Percentiles rank a stretch among this genome's conserved stretches.
phyloP scores from a whole-genome alignment of 805 yeast genomes.

The Ogataea degrootiae region DNA sequence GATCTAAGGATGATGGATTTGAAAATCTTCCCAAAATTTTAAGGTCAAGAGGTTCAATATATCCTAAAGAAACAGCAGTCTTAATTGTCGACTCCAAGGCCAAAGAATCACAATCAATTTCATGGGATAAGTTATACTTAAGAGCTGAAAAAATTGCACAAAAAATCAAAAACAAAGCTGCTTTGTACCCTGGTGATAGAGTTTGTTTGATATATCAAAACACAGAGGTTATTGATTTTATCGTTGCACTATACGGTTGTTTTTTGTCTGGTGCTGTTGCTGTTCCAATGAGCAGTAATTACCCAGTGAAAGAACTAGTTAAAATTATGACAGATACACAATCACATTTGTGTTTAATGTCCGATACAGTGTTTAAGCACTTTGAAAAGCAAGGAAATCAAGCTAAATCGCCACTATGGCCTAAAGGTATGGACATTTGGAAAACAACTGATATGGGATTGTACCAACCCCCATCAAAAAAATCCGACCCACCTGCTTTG shows the following conservation, averaged over 20 bases:
- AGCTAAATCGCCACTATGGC: conserved; percentile 43
- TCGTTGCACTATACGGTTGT: conserved; percentile 84
- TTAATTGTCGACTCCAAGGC: conserved; percentile 72
- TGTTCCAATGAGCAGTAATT: conserved; percentile 80
- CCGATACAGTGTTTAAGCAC: conserved; percentile 72
- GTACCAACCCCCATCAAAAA: conserved; percentile 52
- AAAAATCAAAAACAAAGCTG: conserved; percentile 67
- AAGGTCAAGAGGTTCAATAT: conserved; percentile 63
- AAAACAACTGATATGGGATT: conserved; percentile 84
- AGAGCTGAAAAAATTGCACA: conserved; percentile 86
- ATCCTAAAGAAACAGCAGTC: conserved; percentile 66
- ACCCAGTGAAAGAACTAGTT: conserved; percentile 62
- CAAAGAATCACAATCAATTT: conserved; percentile 66
- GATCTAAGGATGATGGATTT: conserved; percentile 36
- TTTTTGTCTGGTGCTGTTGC: conserved; percentile 92
- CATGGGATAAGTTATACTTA: conserved; percentile 86
- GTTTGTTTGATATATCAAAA: conserved; percentile 82
- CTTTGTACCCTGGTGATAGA: conserved; percentile 74
- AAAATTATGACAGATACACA: conserved; percentile 70
- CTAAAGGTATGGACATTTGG: conserved; percentile 69
- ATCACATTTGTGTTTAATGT: conserved; percentile 71
- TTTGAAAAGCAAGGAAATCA: conserved; percentile 55
- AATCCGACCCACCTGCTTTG: conserved; percentile 55
- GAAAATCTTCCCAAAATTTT: conserved; percentile 69
- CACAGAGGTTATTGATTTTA: conserved; percentile 78